Evolutionary conservation across 73 alveolate genomes (phyloP).

Genomic region (Tetrahymena elliotti): DNA sequence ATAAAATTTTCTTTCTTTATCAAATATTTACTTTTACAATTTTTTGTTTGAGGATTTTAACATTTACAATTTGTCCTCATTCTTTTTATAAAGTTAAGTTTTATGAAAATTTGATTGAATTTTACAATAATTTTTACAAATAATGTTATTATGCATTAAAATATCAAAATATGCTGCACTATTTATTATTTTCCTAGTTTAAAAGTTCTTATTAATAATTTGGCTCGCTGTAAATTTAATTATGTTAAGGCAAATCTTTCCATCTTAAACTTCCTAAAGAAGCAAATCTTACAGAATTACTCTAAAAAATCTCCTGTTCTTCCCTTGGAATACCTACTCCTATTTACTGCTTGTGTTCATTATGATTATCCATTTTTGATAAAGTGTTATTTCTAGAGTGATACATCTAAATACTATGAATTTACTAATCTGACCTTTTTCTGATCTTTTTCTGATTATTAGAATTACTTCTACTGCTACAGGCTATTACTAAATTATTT

Average conservation of each 20-base stretch:
- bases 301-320: neutral
- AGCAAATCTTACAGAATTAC: neutral
- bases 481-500: neutral
- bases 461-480: neutral
- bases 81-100: no score
- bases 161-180: neutral
- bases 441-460: neutral
- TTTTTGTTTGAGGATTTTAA: no score
- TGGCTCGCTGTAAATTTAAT: neutral
- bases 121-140: neutral
- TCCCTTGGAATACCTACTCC: neutral
- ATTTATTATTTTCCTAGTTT: neutral
- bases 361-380: neutral
- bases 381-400: neutral
- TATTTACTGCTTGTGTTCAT: neutral
- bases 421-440: neutral
- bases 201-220: neutral
- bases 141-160: neutral
- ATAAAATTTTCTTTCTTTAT: no score
- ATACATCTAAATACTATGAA: neutral
- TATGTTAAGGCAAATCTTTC: neutral
- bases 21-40: no score
- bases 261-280: neutral
- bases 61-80: no score
- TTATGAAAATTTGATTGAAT: no score